Evolutionary conservation across 129 eudicot genomes (phyloP).

Genomic region (Deinandra increscens): DNA sequence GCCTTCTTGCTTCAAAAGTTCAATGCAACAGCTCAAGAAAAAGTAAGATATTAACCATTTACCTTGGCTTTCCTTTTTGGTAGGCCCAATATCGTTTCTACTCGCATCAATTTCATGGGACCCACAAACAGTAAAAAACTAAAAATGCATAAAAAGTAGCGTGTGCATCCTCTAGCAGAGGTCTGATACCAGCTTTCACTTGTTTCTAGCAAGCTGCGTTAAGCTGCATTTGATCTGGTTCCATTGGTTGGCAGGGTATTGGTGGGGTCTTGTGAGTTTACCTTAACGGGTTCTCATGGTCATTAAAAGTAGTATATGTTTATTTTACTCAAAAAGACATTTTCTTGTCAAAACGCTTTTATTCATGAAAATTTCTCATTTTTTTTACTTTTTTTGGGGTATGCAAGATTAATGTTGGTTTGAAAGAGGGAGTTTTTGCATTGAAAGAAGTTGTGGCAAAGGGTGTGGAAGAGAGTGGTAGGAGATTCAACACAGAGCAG

Average conservation of each 20-base stretch:
- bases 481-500: constrained; percentile 67
- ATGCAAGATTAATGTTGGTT: constrained; percentile 67
- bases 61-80: not conserved
- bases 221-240: no score
- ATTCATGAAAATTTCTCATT: constrained; percentile 2
- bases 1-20: constrained; percentile 96
- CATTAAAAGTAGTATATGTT: no score
- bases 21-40: constrained; percentile 69
- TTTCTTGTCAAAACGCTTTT: not conserved
- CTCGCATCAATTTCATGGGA: not conserved
- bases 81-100: not conserved
- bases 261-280: not conserved
- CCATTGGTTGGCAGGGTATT: not conserved
- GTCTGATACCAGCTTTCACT: no score
- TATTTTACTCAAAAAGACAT: not conserved
- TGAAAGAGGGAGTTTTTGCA: constrained; percentile 64
- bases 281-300: not conserved
- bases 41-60: constrained; percentile 43
- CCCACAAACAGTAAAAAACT: not conserved
- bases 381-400: not conserved
- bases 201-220: no score
- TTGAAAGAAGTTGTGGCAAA: constrained; percentile 49
- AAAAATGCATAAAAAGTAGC: not conserved
- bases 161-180: not conserved
- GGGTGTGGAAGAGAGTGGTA: constrained; percentile 58